A percentile compares a stretch with the other conserved stretches of the same genome.
Evolutionary conservation across 2,329 filamentous ascomycete genomes (phyloP).

Genomic region (Pseudocercospora fijiensis): DNA sequence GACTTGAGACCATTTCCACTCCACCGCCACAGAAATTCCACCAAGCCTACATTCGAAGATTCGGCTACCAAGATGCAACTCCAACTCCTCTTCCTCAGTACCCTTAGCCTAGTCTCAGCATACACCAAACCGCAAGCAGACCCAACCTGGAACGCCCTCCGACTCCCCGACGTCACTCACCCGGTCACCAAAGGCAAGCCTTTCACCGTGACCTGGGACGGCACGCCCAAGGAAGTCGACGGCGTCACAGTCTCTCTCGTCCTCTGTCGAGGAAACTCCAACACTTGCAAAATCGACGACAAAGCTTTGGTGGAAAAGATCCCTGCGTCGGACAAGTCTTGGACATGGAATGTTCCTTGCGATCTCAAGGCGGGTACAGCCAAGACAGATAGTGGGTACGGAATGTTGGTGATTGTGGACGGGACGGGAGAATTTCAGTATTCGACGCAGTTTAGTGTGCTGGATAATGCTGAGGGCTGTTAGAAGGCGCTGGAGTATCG

Average conservation of each 20-base stretch:
- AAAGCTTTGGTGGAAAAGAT: conserved; percentile 10
- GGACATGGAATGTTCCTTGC: conserved; percentile 19
- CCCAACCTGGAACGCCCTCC: conserved; percentile 18
- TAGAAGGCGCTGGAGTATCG: too few relatives aligned
- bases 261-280: conserved; percentile 18
- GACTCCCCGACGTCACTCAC: conserved; percentile 8
- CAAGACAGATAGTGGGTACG: conserved; percentile 14
- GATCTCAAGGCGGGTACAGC: conserved; percentile 10
- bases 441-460: conserved; percentile 20
- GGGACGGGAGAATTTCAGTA: conserved; percentile 21
- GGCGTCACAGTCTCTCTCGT: conserved; percentile 17
- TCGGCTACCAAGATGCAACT: conserved; percentile 9
- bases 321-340: not conserved
- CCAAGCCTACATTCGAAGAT: not conserved
- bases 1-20: not conserved
- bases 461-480: conserved; percentile 8
- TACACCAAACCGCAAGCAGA: conserved; percentile 12
- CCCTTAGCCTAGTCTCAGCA: conserved; percentile 9
- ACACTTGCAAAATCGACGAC: conserved; percentile 10
- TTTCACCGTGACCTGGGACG: conserved; percentile 19
- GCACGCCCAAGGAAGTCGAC: not conserved
- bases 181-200: conserved; percentile 15
- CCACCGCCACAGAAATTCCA: not conserved
- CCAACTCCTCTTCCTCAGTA: conserved; percentile 3
- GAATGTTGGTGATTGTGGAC: conserved; percentile 24